Evolutionary conservation across 495 filamentous ascomycete genomes (phyloP), one percentile per base, ranked within the genome.

Genomic region (Penicillium roqueforti): DNA sequence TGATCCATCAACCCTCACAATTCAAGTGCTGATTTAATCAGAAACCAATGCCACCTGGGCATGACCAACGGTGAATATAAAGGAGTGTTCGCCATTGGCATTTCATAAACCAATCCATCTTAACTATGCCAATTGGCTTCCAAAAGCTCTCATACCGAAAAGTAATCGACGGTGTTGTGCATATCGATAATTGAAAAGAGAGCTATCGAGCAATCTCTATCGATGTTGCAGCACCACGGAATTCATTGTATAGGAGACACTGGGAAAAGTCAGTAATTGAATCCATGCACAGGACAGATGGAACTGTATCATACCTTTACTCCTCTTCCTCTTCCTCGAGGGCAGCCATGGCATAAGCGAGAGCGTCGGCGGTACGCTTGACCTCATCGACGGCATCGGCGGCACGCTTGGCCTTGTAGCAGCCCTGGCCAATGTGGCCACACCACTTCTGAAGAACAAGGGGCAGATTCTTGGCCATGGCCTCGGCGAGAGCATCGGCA

Each of bases 401-500:
- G 48, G 74, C 70, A 51, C 78, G 71, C 66, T 79, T 80, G 47
- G 69, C 66, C 65, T 74, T 79, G 26, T 39, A 32, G 67, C 77
- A 79, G 43, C 65, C 60, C 55, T 77, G 67, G 16, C 72, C 77
- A 36, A 66, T 67, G 42, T 63, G 63, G 31, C 56, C 55, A 46
- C 77, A 78, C 70, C 72, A 75, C 46, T 60, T 68, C 40, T 62
- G 47, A 32, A 63, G 54, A n/a, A 62, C 64, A 19, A 56, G 57
- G n/a, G 69, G 60, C 22, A 61, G 56, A 34, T 62, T 58, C 14
- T 68, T 62, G 10, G 71, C 61, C 61, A 76, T 66, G 51, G 76
- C 74, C 44, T 76, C 72, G 25, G 75, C 76, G 23, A 77, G 59
- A 37, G 71, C 78, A n/a, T 78, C 73, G 20, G 78, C 79, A 29